Percentiles rank a stretch among this genome's conserved stretches.
Conservation (phyloP, 2,329 filamentous ascomycete genomes). For the Penicillium corylophilum region DNA sequence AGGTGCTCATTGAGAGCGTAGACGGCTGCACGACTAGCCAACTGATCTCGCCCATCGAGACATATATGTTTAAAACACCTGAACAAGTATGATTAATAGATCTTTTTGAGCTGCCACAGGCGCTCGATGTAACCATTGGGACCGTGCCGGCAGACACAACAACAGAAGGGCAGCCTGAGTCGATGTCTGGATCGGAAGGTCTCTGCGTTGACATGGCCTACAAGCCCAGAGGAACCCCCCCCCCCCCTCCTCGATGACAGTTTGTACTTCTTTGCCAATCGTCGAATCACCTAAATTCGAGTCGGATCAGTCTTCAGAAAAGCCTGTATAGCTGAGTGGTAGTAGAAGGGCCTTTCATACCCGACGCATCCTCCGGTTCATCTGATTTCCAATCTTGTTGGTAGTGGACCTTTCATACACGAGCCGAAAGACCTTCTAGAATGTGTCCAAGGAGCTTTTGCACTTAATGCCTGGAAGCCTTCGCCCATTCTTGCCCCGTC, state of each 20-base stretch:
- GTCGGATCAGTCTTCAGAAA: background rate
- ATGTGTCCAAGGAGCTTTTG: slow-evolving; percentile 9
- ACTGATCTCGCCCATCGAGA: too few species aligned
- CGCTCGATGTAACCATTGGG: slow-evolving; percentile 20
- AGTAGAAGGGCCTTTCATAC: slow-evolving; percentile 9
- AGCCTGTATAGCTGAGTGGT: background rate
- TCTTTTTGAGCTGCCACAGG: slow-evolving; percentile 11
- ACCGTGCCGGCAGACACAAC: slow-evolving; percentile 21
- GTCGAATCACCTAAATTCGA: slow-evolving; percentile 18
- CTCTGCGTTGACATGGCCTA: slow-evolving; percentile 26
- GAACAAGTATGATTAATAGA: too few species aligned
- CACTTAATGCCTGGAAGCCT: slow-evolving; percentile 1
- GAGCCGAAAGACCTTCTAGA: slow-evolving; percentile 9
- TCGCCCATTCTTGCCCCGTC: background rate
- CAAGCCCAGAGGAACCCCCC: too few species aligned
- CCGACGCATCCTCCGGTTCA: slow-evolving; percentile 10
- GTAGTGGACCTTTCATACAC: slow-evolving; percentile 11
- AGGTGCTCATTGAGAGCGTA: slow-evolving; percentile 15
- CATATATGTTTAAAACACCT: too few species aligned
- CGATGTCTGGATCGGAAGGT: slow-evolving; percentile 10
- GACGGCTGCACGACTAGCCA: slow-evolving; percentile 17
- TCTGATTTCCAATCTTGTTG: slow-evolving; percentile 17
- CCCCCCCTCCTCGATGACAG: too few species aligned
- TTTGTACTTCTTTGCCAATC: slow-evolving; percentile 22
- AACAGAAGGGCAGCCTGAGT: slow-evolving; percentile 14